Base-by-base conservation (phyloP, 352 stramenopile species). In the Pythium apleroticum region DNA sequence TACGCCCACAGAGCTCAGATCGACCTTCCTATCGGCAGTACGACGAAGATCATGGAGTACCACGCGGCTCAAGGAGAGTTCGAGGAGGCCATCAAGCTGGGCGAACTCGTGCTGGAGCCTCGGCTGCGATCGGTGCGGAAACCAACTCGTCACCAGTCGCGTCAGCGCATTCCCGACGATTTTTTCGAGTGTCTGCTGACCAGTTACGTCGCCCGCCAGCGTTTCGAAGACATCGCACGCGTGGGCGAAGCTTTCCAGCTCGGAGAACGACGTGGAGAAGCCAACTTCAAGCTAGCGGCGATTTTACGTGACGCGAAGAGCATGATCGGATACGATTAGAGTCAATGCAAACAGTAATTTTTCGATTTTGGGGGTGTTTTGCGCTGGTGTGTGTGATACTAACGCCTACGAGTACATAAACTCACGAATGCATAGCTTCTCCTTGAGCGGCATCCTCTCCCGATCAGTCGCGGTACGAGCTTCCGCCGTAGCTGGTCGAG, bases 111-210 rank as follows among this genome's bases (percentile, higher is more conserved):
- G 27, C 37, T 58, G 24, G 14, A 60, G 20, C 49, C 22, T 3
- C 49, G 30, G 28, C 20, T 9, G 25, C 31, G 53, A n/a, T 3
- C 20, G 33, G 7, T 25, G 0, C 27, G 3, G 24, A 35, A 8
- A 43, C 5, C 3, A 35, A 37, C 33, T 31, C 53, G 35, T 7
- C 20, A 17, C 20, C 25, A 46, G 11, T 1, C 31, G 5, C 28
- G 48, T 14, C 15, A 20, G 12, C 4, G 30, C 31, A 57, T 65
- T 15, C 49, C 59, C 1, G 60, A 67, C 30, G n/a, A 15, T 24
- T 67, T 67, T 25, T 67, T 67, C 31, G 60, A 67, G 31, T 35
- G 19, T 17, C 52, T 67, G 37, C 52, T 67, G 2, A 60, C 11
- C 37, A 35, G 60, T 22, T 60, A 67, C 22, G 39, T 61, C 10